Conservation (phyloP, 1,284 basidiomycete species). For the Peniophora sp. region DNA sequence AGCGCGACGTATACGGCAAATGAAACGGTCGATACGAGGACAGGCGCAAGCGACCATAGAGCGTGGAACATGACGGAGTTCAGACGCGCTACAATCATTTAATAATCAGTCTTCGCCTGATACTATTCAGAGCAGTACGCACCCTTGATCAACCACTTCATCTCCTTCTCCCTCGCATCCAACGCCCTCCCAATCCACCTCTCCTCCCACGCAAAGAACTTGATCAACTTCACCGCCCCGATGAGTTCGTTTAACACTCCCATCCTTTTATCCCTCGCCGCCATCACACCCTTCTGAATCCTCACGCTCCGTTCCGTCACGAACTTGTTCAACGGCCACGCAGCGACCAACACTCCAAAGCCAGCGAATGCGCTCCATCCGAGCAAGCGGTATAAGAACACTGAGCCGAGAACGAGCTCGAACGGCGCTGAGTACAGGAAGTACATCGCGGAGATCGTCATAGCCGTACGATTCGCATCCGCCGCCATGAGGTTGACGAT, state of each 20-base stretch:
- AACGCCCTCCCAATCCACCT: slow-evolving; percentile 60
- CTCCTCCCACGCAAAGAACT: slow-evolving; percentile 82
- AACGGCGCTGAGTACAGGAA: slow-evolving; percentile 72
- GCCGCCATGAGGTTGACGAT: slow-evolving; percentile 76
- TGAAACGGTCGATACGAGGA: slow-evolving; percentile 61
- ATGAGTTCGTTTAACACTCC: slow-evolving; percentile 82
- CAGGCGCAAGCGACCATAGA: slow-evolving; percentile 61
- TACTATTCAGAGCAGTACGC: slow-evolving; percentile 15
- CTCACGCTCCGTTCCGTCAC: slow-evolving; percentile 53
- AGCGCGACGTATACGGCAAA: slow-evolving; percentile 56
- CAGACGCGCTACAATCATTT: slow-evolving; percentile 38
- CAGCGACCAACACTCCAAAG: slow-evolving; percentile 66
- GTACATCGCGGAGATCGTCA: slow-evolving; percentile 44
- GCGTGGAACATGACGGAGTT: slow-evolving; percentile 58
- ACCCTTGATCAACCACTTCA: slow-evolving; percentile 69
- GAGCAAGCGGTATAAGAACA: slow-evolving; percentile 78
- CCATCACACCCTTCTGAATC: slow-evolving; percentile 68
- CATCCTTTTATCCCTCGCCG: slow-evolving; percentile 81
- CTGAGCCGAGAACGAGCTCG: slow-evolving; percentile 70
- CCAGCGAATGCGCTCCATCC: slow-evolving; percentile 84
- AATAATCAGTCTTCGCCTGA: slow-evolving; percentile 9
- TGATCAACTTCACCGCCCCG: slow-evolving; percentile 75
- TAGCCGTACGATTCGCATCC: slow-evolving; percentile 51
- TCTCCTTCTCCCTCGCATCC: slow-evolving; percentile 51
- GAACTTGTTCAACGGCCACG: slow-evolving; percentile 69